A percentile compares a stretch with the other conserved stretches of the same genome.
These are phyloP conservation scores for Pichia rugopelliculosa DNA, from an alignment of 805 yeast genomes.

Conservation along the genomic window DNA sequence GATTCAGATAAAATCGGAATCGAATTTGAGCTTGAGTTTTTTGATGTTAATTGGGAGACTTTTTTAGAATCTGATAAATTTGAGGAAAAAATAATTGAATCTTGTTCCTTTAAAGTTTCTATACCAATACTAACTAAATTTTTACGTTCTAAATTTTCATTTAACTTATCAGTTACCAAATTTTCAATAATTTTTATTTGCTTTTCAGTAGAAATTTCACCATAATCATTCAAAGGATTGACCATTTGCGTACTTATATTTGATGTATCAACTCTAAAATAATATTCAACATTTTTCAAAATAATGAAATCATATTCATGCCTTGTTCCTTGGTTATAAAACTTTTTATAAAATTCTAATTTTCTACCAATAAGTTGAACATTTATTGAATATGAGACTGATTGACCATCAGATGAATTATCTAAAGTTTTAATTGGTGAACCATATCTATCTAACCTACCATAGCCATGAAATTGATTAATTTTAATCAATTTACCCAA, in stretches of 20 bases:
- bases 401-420: conserved; percentile 31
- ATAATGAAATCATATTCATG: conserved; percentile 21
- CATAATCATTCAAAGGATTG: neutral
- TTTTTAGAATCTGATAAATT: conserved; percentile 3
- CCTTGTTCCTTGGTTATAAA: conserved; percentile 13
- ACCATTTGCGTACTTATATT: neutral
- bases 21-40: neutral
- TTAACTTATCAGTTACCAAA: conserved; percentile 9
- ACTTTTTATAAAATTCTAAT: conserved; percentile 22
- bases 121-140: conserved; percentile 7
- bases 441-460: conserved; percentile 40
- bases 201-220: conserved; percentile 6
- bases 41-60: neutral
- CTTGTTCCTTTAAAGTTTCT: conserved; percentile 8
- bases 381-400: conserved; percentile 45
- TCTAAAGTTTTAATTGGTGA: conserved; percentile 48
- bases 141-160: conserved; percentile 10
- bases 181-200: conserved; percentile 13
- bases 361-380: conserved; percentile 47
- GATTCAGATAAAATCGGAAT: conserved; percentile 5
- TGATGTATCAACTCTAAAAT: conserved; percentile 18
- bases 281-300: conserved; percentile 16
- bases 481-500: conserved; percentile 21
- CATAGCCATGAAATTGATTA: conserved; percentile 44
- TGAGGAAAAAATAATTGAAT: conserved; percentile 11